Base-by-base conservation (phyloP, 192 early-diverging fungal genomes). In the Dissophora ornata region DNA sequence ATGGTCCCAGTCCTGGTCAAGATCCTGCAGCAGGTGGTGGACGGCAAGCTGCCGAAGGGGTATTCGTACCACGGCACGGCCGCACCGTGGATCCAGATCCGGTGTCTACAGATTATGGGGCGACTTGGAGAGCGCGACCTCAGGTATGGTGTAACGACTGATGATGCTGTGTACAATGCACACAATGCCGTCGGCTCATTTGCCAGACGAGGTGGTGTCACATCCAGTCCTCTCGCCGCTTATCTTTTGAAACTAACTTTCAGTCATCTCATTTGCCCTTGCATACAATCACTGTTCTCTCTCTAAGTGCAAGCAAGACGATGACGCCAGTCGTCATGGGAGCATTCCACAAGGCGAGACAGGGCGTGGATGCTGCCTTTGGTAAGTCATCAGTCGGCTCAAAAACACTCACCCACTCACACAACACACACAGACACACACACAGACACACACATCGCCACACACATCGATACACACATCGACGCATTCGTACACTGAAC, bases 71-170 rank as follows among this genome's bases (percentile, higher is more conserved):
- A 87, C 55, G 81, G 81, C n/a, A 80, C 74, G 11, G 56, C 81
- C 18, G 84, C 86, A 2, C 86, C 86, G 1, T 87, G 86, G 86
- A 82, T 85, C 32, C 86, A 87, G 51, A 71, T 87, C 29, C 56
- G 79, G n/a, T 81, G 81, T 48, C 53, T 87, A 9, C 57, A 80
- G 45, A 82, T 85, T 29, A 64, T 82, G 57, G 74, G 68, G 24
- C 45, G 63, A 16, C 46, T 82, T 0, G 81, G 69, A 8, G 30
- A 69, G 12, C 48, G 69, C 19, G 75, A 82, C 54, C 64, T 77
- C 52, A 62, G 64, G 73, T 77, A 77, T 26, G 33, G 6, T 9
- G 13, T 38, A 38, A 38, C n/a, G n/a, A 38, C 36, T 38, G 7
- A 38, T 38, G 36, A 9, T 38, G 36, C 36, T 13, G n/a, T n/a